phyloP scores from a whole-genome alignment of 2,329 filamentous ascomycete genomes.

The Talaromyces sp. region DNA sequence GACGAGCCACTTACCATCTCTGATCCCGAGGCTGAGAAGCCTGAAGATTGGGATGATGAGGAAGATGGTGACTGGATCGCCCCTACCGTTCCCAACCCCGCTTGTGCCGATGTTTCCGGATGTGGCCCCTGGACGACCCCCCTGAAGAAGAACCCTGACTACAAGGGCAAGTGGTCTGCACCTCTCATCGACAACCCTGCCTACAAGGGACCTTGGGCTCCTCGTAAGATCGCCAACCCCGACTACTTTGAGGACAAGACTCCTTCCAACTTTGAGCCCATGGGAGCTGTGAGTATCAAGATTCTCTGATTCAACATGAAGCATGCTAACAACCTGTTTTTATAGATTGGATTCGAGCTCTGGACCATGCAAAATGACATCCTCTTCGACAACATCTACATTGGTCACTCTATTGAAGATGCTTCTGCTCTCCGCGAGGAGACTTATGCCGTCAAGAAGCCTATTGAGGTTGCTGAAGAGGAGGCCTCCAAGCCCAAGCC shows the following conservation, averaged over 20 bases:
- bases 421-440: constrained; percentile 83
- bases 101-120: constrained; percentile 87
- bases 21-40: constrained; percentile 94
- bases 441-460: constrained; percentile 84
- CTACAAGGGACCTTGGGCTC: constrained; percentile 95
- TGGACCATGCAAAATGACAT: constrained; percentile 99
- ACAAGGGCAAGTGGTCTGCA: constrained; percentile 98
- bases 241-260: constrained; percentile 96
- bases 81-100: constrained; percentile 88
- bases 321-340: constrained; percentile 10
- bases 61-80: constrained; percentile 97
- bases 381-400: constrained; percentile 99
- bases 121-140: constrained; percentile 91
- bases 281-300: constrained; percentile 73
- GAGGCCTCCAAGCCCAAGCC: constrained; percentile 75
- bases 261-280: constrained; percentile 94
- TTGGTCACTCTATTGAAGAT: constrained; percentile 92
- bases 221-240: constrained; percentile 95
- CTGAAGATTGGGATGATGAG: constrained; percentile 98
- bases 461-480: constrained; percentile 74
- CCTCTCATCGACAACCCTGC: constrained; percentile 92
- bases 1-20: constrained; percentile 75
- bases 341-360: constrained; percentile 92
- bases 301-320: not conserved
- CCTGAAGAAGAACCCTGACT: constrained; percentile 87